Evolutionary conservation across 2,329 filamentous ascomycete species (phyloP).

Genomic region (Pseudodiploospora longispora): DNA sequence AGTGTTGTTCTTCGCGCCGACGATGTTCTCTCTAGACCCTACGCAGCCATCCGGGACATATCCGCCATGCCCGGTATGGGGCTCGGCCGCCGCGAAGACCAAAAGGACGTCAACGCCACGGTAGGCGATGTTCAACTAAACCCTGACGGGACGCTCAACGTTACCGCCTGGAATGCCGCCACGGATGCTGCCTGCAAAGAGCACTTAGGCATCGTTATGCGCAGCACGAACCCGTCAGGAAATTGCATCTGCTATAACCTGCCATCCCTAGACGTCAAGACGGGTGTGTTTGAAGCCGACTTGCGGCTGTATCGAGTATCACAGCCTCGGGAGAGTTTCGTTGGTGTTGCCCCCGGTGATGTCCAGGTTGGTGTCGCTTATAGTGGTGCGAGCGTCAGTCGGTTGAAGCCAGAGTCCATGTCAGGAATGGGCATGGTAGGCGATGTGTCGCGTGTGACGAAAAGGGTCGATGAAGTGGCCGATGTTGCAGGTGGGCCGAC

Average conservation of each 20-base stretch:
- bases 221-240: slow-evolving; percentile 64
- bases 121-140: slow-evolving; percentile 26
- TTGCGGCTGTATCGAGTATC: slow-evolving; percentile 66
- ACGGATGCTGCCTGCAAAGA: slow-evolving; percentile 52
- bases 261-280: slow-evolving; percentile 56
- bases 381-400: slow-evolving; percentile 36
- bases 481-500: slow-evolving; percentile 19
- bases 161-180: slow-evolving; percentile 46
- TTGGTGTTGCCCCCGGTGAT: slow-evolving; percentile 40
- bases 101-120: slow-evolving; percentile 12
- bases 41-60: slow-evolving; percentile 13
- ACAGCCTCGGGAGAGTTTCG: slow-evolving; percentile 45
- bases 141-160: slow-evolving; percentile 39
- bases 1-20: slow-evolving; percentile 17
- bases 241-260: slow-evolving; percentile 79
- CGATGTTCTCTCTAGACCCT: slow-evolving; percentile 23
- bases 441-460: slow-evolving; percentile 16
- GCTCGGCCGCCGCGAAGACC: not conserved
- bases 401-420: slow-evolving; percentile 11
- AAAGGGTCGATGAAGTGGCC: slow-evolving; percentile 10
- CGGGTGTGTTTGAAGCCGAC: slow-evolving; percentile 69
- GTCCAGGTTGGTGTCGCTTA: slow-evolving; percentile 50
- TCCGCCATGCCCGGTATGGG: slow-evolving; percentile 5
- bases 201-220: slow-evolving; percentile 45
- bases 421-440: slow-evolving; percentile 10